Conservation (phyloP, 108 stramenopile genomes). For the Fistulifera solaris region DNA sequence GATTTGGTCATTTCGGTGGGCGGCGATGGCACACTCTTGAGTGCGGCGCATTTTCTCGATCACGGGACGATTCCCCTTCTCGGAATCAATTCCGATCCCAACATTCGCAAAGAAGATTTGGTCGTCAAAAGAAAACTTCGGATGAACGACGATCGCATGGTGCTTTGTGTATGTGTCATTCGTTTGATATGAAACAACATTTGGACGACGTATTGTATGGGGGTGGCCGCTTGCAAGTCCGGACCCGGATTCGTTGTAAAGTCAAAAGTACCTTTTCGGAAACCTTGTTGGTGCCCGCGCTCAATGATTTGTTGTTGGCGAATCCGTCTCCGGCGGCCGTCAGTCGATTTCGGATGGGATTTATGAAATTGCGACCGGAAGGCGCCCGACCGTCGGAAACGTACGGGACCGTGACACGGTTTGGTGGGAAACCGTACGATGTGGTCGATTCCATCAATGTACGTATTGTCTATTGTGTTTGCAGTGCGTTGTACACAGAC, state of each 20-base stretch:
- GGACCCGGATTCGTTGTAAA: slow-evolving; percentile 82
- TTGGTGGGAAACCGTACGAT: slow-evolving; percentile 63
- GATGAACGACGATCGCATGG: slow-evolving; percentile 93
- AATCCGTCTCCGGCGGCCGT: slow-evolving; percentile 92
- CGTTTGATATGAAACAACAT: slow-evolving; percentile 63
- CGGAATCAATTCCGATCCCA: slow-evolving; percentile 80
- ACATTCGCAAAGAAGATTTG: slow-evolving; percentile 26
- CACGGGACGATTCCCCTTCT: slow-evolving; percentile 79
- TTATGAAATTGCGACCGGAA: slow-evolving; percentile 12
- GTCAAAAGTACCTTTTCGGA: slow-evolving; percentile 91
- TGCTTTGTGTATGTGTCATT: slow-evolving; percentile 80
- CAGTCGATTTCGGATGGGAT: slow-evolving; percentile 84
- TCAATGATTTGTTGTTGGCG: slow-evolving; percentile 93
- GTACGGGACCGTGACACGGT: slow-evolving; percentile 68
- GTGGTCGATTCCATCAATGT: slow-evolving; percentile 76
- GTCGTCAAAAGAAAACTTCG: slow-evolving; percentile 58
- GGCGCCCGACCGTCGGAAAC: slow-evolving; percentile 4
- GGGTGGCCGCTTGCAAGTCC: slow-evolving; percentile 23
- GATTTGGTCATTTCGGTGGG: slow-evolving; percentile 93
- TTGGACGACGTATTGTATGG: slow-evolving; percentile 72
- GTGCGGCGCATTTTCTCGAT: slow-evolving; percentile 80
- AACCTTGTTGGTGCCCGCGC: slow-evolving; percentile 85
- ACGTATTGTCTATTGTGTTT: too few species aligned
- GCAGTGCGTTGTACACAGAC: too few species aligned
- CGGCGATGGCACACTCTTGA: slow-evolving; percentile 92